Percentiles rank a stretch among this genome's conserved stretches.
These are phyloP conservation scores for Suillus luteus DNA, from an alignment of 768 basidiomycete genomes.

Conservation along the genomic window DNA sequence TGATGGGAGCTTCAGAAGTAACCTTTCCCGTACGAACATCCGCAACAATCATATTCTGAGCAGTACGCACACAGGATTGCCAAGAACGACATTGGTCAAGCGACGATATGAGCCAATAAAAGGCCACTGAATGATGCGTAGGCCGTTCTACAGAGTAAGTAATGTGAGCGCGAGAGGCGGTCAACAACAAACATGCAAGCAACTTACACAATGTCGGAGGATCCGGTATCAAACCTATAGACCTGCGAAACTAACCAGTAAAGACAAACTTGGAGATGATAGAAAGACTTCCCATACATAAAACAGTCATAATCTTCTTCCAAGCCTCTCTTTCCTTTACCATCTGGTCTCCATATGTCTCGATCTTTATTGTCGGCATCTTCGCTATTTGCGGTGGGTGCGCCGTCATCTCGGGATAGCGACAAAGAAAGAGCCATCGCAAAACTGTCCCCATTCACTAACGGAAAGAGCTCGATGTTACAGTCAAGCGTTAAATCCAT, in stretches of 20 bases:
- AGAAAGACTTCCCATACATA: constrained; percentile 85
- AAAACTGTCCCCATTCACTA: constrained; percentile 68
- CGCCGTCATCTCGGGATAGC: constrained; percentile 55
- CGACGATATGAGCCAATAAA: constrained; percentile 92
- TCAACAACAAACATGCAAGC: constrained; percentile 5
- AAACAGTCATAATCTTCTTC: constrained; percentile 98
- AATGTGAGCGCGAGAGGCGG: constrained; percentile 2
- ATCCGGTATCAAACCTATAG: constrained; percentile 1
- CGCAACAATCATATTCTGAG: constrained; percentile 62
- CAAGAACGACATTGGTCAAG: constrained; percentile 88
- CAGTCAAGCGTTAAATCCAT: constrained; percentile 95
- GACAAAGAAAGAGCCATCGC: constrained; percentile 87
- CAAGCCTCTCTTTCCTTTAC: constrained; percentile 74
- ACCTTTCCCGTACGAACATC: not conserved
- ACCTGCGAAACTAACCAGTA: constrained; percentile 3
- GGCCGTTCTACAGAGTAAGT: constrained; percentile 62
- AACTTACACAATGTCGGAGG: constrained; percentile 65
- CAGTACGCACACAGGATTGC: constrained; percentile 89
- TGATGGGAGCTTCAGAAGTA: no score
- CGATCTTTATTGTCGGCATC: constrained; percentile 62
- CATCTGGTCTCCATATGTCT: constrained; percentile 83
- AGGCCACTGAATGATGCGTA: constrained; percentile 97
- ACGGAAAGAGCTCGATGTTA: constrained; percentile 87
- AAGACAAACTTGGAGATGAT: constrained; percentile 7
- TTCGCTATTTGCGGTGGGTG: constrained; percentile 45